phyloP scores from a whole-genome alignment of 805 yeast species.

The Millerozyma acaciae region DNA sequence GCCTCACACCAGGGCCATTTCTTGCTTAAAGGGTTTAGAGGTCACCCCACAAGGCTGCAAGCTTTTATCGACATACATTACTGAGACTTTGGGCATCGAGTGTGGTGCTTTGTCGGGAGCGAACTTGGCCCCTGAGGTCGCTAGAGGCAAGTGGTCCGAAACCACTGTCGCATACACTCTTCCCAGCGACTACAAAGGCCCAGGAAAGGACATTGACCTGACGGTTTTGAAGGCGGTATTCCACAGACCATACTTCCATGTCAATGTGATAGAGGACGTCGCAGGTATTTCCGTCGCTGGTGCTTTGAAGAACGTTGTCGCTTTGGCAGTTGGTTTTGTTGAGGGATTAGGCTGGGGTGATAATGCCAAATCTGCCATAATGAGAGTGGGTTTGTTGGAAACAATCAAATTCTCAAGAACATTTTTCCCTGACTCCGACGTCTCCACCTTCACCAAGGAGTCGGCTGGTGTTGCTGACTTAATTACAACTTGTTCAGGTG shows the following conservation, averaged over 20 bases:
- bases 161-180: conserved; percentile 41
- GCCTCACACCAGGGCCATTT: conserved; percentile 39
- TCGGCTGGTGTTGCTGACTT: conserved; percentile 47
- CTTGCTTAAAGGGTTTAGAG: conserved; percentile 45
- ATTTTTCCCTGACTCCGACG: conserved; percentile 16
- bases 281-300: conserved; percentile 46
- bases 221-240: conserved; percentile 38
- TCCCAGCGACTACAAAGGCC: conserved; percentile 38
- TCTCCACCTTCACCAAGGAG: conserved; percentile 41
- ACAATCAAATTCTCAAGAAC: conserved; percentile 36
- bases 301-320: conserved; percentile 45
- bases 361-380: conserved; percentile 46
- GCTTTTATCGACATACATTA: conserved; percentile 40
- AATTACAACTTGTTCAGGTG: conserved; percentile 46
- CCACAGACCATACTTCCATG: conserved; percentile 47
- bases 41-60: conserved; percentile 41
- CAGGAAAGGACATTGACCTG: conserved; percentile 39
- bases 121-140: conserved; percentile 45
- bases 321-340: conserved; percentile 44
- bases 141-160: conserved; percentile 45
- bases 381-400: conserved; percentile 44
- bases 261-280: conserved; percentile 41
- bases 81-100: conserved; percentile 39
- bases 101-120: conserved; percentile 50
- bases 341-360: conserved; percentile 50